A percentile compares a stretch with the other conserved stretches of the same genome.
Evolutionary conservation across 2,329 filamentous ascomycete species (phyloP).

Genomic region (Alternaria panax): DNA sequence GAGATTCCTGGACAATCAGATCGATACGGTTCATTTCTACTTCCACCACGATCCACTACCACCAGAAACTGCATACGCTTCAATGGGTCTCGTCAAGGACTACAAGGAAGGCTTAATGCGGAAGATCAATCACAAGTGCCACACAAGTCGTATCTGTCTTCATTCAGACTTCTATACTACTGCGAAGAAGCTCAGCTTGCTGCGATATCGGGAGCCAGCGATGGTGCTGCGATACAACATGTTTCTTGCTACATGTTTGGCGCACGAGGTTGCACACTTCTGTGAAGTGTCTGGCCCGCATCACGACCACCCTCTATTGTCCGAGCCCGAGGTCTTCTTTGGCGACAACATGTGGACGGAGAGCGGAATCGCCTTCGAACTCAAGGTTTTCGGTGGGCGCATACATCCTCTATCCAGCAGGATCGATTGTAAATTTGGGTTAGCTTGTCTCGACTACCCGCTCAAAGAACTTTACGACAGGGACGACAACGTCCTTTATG

Average conservation of each 20-base stretch:
- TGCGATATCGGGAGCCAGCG: conserved; percentile 49
- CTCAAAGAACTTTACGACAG: conserved; percentile 48
- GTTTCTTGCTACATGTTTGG: conserved; percentile 49
- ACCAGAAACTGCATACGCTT: conserved; percentile 47
- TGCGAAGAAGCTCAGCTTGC: conserved; percentile 47
- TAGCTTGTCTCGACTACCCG: conserved; percentile 48
- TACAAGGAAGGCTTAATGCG: conserved; percentile 49
- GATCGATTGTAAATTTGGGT: conserved; percentile 50
- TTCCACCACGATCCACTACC: conserved; percentile 49
- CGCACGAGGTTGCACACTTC: conserved; percentile 52
- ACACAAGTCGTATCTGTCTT: conserved; percentile 48
- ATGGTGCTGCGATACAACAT: conserved; percentile 53
- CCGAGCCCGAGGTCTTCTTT: conserved; percentile 49
- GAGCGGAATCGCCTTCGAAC: conserved; percentile 50
- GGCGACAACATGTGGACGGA: conserved; percentile 52
- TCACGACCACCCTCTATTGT: conserved; percentile 45
- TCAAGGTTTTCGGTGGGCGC: conserved; percentile 50
- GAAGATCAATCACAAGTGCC: conserved; percentile 46
- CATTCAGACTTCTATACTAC: conserved; percentile 53
- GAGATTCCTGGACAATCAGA: conserved; percentile 40
- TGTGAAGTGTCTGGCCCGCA: conserved; percentile 50
- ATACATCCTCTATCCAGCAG: conserved; percentile 49
- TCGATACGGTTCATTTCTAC: conserved; percentile 49
- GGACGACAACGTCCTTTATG: conserved; percentile 49
- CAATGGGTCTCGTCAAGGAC: conserved; percentile 49